Percentiles rank a stretch among this genome's conserved stretches.
Conservation (phyloP, 441 rosid genomes). For the Erodium chrysanthum region DNA sequence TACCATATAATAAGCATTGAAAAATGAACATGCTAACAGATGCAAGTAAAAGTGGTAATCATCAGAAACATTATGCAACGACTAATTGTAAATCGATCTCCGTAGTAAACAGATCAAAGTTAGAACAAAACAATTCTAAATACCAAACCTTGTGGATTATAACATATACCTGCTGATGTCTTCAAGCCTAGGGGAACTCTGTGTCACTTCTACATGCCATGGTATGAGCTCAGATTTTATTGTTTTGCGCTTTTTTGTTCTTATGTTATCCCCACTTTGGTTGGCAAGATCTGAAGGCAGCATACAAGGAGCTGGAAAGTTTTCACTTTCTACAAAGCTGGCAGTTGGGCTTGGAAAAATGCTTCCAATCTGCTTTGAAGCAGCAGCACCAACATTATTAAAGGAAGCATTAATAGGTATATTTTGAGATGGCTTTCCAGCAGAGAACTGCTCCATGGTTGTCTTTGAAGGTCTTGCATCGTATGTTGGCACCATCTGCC, state of each 20-base stretch:
- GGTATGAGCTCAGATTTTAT: constrained; percentile 32
- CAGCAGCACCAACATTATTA: too few relatives aligned
- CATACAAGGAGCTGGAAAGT: too few relatives aligned
- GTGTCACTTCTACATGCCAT: constrained; percentile 57
- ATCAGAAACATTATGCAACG: background rate
- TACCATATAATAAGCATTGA: constrained; percentile 1
- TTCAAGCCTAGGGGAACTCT: constrained; percentile 31
- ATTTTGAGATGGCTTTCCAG: constrained; percentile 38
- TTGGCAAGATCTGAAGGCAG: constrained; percentile 15
- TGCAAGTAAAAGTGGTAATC: background rate
- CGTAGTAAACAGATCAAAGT: background rate
- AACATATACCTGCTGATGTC: constrained; percentile 50
- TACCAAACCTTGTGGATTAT: background rate
- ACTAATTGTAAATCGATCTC: constrained; percentile 2
- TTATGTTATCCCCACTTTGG: constrained; percentile 20
- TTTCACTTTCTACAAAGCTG: too few relatives aligned
- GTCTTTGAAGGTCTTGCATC: constrained; percentile 31
- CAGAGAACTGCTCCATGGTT: constrained; percentile 26
- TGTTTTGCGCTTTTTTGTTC: constrained; percentile 53
- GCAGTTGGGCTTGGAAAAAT: too few relatives aligned
- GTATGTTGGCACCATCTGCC: constrained; percentile 37
- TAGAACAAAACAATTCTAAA: background rate
- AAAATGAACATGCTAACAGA: background rate
- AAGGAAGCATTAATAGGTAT: constrained; percentile 25
- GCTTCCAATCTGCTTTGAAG: too few relatives aligned